phyloP scores from a whole-genome alignment of 2,329 filamentous ascomycete genomes.

The Arthrobotrys megalospora region DNA sequence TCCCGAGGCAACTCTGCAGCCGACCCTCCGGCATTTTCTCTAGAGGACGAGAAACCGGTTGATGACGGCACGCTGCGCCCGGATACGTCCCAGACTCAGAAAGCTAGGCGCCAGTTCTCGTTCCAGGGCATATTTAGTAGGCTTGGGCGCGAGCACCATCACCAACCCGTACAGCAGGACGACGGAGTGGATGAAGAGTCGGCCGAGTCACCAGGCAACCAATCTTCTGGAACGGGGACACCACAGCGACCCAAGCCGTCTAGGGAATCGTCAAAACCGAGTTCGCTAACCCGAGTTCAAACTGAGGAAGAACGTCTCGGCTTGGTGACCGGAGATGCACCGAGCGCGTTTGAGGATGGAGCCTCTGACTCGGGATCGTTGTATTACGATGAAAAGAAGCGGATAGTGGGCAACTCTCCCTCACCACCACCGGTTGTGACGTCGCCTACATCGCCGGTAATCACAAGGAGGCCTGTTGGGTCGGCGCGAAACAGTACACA shows the following conservation, averaged over 20 bases:
- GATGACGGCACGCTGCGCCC: slow-evolving; percentile 61
- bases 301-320: slow-evolving; percentile 88
- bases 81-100: slow-evolving; percentile 67
- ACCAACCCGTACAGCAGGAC: slow-evolving; percentile 65
- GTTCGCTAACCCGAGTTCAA: slow-evolving; percentile 66
- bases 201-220: slow-evolving; percentile 62
- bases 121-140: slow-evolving; percentile 85
- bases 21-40: slow-evolving; percentile 66
- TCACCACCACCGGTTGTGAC: slow-evolving; percentile 16
- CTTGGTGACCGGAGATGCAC: slow-evolving; percentile 80
- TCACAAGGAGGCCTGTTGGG: slow-evolving; percentile 41
- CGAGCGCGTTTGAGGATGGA: slow-evolving; percentile 52
- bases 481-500: slow-evolving; percentile 40
- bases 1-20: slow-evolving; percentile 56
- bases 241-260: slow-evolving; percentile 61
- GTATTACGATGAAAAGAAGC: slow-evolving; percentile 56
- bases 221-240: slow-evolving; percentile 46
- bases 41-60: slow-evolving; percentile 45
- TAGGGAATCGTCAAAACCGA: slow-evolving; percentile 47
- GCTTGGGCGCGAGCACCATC: slow-evolving; percentile 69
- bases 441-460: slow-evolving; percentile 24
- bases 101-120: slow-evolving; percentile 84
- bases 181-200: slow-evolving; percentile 59
- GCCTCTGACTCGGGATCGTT: slow-evolving; percentile 34
- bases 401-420: slow-evolving; percentile 26